These are phyloP conservation scores for Neofusicoccum parvum DNA, from an alignment of 2,329 filamentous ascomycete species.

Conservation along the genomic window DNA sequence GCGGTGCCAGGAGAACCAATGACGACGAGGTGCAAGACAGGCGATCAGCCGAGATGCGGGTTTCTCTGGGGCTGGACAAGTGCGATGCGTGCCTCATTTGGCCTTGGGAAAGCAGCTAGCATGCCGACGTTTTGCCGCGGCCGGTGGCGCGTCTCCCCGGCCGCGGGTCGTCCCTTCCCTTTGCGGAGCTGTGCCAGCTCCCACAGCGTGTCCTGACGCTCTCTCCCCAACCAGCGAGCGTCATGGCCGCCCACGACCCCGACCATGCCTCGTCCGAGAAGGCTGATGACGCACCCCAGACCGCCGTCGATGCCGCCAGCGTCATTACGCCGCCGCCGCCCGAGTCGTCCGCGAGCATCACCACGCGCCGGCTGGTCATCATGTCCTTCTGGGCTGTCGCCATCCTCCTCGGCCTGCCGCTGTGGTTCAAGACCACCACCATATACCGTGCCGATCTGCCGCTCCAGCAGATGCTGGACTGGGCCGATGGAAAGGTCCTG, in stretches of 20 bases:
- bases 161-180: neutral
- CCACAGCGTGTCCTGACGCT: constrained; percentile 2
- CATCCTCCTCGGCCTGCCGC: constrained; percentile 78
- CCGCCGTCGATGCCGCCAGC: neutral
- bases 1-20: too few species aligned
- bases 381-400: constrained; percentile 90
- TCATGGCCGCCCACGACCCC: constrained; percentile 4
- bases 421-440: constrained; percentile 95
- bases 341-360: constrained; percentile 70
- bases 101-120: too few species aligned
- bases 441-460: constrained; percentile 88
- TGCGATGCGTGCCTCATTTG: neutral
- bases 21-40: too few species aligned
- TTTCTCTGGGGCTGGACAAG: too few species aligned
- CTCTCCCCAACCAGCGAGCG: neutral
- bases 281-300: neutral
- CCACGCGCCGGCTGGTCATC: constrained; percentile 73
- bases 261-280: neutral
- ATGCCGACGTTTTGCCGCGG: neutral
- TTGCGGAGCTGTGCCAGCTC: neutral
- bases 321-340: constrained; percentile 62
- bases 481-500: constrained; percentile 83
- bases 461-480: constrained; percentile 81
- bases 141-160: neutral
- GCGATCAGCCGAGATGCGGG: too few species aligned